Conservation (phyloP, 2,329 filamentous ascomycete genomes). For the Sordariomycetes sp. region DNA sequence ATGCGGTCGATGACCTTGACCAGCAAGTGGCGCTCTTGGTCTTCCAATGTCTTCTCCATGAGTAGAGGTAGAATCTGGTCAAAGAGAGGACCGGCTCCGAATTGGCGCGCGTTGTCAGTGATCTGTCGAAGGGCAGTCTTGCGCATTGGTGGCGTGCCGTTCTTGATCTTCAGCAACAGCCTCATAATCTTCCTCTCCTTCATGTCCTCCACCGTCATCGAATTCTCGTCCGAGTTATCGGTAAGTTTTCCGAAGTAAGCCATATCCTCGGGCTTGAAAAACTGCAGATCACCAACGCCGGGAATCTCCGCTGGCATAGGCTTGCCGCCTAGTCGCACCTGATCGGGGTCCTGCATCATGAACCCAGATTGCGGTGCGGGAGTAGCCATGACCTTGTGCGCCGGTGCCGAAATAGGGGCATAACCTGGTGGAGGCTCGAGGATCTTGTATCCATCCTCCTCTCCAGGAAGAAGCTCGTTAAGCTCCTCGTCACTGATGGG, state of each 20-base stretch:
- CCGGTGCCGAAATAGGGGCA: constrained; percentile 67
- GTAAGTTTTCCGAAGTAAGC: constrained; percentile 97
- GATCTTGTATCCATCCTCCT: constrained; percentile 86
- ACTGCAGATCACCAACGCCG: constrained; percentile 90
- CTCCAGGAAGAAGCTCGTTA: constrained; percentile 78
- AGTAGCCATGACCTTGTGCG: constrained; percentile 66
- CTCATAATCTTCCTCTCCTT: constrained; percentile 99
- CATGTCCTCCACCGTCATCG: constrained; percentile 84
- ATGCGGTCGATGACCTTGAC: constrained; percentile 99
- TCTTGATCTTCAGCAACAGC: constrained; percentile 94
- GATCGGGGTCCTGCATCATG: constrained; percentile 95
- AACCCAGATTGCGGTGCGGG: constrained; percentile 75
- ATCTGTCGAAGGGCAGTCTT: constrained; percentile 96
- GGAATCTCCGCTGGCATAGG: constrained; percentile 93
- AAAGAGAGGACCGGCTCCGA: constrained; percentile 88
- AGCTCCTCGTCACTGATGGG: constrained; percentile 89
- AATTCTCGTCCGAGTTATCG: constrained; percentile 85
- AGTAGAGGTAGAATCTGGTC: constrained; percentile 94
- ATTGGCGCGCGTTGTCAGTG: constrained; percentile 93
- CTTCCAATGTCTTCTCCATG: constrained; percentile 97
- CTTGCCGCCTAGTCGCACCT: constrained; percentile 72
- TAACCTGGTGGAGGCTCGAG: constrained; percentile 88
- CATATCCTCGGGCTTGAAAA: constrained; percentile 99
- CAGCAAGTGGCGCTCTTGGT: constrained; percentile 93
- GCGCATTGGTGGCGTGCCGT: constrained; percentile 95